These are phyloP conservation scores for Botrytis hyacinthi DNA, from an alignment of 2,329 filamentous ascomycete species.

Conservation along the genomic window DNA sequence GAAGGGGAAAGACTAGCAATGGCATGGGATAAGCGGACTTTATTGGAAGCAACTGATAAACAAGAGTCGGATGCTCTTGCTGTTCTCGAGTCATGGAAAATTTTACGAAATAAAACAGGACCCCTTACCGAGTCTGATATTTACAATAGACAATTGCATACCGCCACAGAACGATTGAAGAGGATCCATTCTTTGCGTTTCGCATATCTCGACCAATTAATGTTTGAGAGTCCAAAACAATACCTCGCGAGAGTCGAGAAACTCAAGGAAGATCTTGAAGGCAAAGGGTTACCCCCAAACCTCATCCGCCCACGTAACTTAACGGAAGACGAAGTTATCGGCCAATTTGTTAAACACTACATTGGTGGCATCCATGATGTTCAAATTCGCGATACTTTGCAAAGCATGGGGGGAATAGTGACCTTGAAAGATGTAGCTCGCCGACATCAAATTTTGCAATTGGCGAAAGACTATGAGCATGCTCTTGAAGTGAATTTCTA, in stretches of 20 bases:
- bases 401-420: conserved; percentile 25
- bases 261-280: conserved; percentile 42
- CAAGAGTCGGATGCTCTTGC: conserved; percentile 42
- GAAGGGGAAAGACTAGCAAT: conserved; percentile 56
- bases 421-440: conserved; percentile 41
- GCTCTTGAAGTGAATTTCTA: conserved; percentile 52
- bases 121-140: conserved; percentile 45
- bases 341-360: conserved; percentile 46
- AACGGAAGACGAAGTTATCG: conserved; percentile 26
- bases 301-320: conserved; percentile 19
- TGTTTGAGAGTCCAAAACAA: conserved; percentile 49
- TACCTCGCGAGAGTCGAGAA: conserved; percentile 50
- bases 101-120: conserved; percentile 40
- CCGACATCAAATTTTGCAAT: conserved; percentile 54
- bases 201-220: conserved; percentile 52
- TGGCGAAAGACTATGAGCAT: conserved; percentile 55
- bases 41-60: conserved; percentile 41
- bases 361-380: conserved; percentile 51
- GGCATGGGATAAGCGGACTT: conserved; percentile 43
- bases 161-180: conserved; percentile 49
- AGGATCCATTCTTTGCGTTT: conserved; percentile 54
- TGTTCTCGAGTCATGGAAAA: conserved; percentile 47
- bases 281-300: conserved; percentile 22
- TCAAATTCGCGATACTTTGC: conserved; percentile 47
- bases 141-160: conserved; percentile 54